Evolutionary conservation across 192 early-diverging fungal species (phyloP).

Genomic region (Ambispora gerdemannii): DNA sequence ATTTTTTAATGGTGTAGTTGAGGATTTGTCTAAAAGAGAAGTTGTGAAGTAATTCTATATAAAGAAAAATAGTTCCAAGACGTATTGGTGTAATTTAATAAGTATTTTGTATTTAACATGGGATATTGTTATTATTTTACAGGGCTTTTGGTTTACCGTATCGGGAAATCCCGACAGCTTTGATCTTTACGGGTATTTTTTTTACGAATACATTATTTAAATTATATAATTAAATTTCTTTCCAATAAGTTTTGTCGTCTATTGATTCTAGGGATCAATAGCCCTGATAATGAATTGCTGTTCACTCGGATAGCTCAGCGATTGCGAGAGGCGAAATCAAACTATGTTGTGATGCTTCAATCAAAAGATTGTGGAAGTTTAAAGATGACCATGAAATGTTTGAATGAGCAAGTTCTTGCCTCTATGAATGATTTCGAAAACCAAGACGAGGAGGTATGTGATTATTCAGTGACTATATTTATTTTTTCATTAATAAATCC

Average conservation of each 20-base stretch:
- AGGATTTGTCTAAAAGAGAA: too few species aligned
- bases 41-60: not conserved
- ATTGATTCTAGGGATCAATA: conserved; percentile 70
- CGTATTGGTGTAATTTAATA: not conserved
- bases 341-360: conserved; percentile 62
- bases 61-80: not conserved
- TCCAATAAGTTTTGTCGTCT: conserved; percentile 28
- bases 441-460: conserved; percentile 30
- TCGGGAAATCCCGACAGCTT: conserved; percentile 1
- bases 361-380: conserved; percentile 67
- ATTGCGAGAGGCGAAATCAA: conserved; percentile 28
- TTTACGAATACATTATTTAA: not conserved
- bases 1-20: not conserved
- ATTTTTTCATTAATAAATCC: too few species aligned
- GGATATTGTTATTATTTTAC: not conserved
- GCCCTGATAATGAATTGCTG: conserved; percentile 69
- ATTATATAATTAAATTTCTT: not conserved
- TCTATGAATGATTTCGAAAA: conserved; percentile 28
- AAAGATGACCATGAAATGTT: conserved; percentile 53
- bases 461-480: conserved; percentile 33
- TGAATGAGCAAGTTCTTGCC: conserved; percentile 70
- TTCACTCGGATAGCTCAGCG: conserved; percentile 62
- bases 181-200: not conserved
- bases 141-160: not conserved
- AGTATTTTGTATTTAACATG: not conserved